Conservation (phyloP, 2,329 filamentous ascomycete genomes). For the Pestalotiopsis sp. region DNA sequence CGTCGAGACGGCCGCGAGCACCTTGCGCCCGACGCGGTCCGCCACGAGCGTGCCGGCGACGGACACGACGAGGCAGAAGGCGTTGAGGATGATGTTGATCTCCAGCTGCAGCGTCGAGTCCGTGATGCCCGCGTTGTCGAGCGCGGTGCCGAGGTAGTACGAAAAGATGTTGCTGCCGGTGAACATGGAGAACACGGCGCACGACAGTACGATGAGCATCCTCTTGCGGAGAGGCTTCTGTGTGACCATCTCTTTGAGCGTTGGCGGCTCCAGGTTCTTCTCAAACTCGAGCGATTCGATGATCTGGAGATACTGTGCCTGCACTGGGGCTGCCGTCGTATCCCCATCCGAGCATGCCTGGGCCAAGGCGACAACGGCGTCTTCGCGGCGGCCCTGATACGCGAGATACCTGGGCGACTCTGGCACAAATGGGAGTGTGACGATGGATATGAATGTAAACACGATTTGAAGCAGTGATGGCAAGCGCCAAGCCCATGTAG, state of each 20-base stretch:
- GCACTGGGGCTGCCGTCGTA: slow-evolving; percentile 36
- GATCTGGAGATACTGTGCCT: slow-evolving; percentile 47
- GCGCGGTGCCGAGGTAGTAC: slow-evolving; percentile 43
- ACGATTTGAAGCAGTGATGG: slow-evolving; percentile 36
- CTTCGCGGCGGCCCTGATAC: slow-evolving; percentile 30
- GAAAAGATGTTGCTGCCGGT: slow-evolving; percentile 43
- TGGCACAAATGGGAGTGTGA: slow-evolving; percentile 16
- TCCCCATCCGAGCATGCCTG: slow-evolving; percentile 43
- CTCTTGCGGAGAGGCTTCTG: slow-evolving; percentile 29
- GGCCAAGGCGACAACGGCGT: slow-evolving; percentile 39
- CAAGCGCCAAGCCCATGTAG: slow-evolving; percentile 39
- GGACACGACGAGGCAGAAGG: slow-evolving; percentile 17
- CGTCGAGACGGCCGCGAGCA: slow-evolving; percentile 1
- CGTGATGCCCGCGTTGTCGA: slow-evolving; percentile 48
- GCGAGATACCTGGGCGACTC: slow-evolving; percentile 36
- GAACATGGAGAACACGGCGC: slow-evolving; percentile 30
- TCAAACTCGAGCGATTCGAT: slow-evolving; percentile 39
- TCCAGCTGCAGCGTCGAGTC: slow-evolving; percentile 23
- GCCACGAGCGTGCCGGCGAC: slow-evolving; percentile 13
- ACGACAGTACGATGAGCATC: background rate
- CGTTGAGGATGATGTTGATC: slow-evolving; percentile 6
- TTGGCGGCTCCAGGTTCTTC: slow-evolving; percentile 17
- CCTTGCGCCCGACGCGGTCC: slow-evolving; percentile 11
- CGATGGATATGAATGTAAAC: slow-evolving; percentile 25
- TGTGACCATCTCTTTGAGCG: slow-evolving; percentile 34